Evolutionary conservation across 805 yeast species (phyloP), one percentile per base, ranked within the genome.

Genomic region (Metschnikowia drakensbergensis): DNA sequence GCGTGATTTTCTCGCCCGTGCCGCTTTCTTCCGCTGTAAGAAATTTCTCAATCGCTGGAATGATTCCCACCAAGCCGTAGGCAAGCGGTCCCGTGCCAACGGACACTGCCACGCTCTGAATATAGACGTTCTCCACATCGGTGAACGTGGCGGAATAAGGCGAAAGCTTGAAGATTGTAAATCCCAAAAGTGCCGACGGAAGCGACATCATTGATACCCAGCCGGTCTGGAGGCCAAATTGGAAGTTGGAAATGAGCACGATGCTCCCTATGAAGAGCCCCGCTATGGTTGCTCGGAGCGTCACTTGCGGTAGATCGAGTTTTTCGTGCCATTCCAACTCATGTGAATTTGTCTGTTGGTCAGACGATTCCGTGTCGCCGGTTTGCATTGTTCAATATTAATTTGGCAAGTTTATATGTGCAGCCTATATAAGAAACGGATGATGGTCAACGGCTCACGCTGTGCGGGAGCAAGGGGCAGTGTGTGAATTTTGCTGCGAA

Each of bases 181-280:
- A 91, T 0, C 96, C 97, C 26, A 92, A 67, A 45, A 92, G 67
- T 0, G 98, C 97, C 4, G 96, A 85, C 0, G 99, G 98, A 47
- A 92, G 72, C 23, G 96, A 87, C 99, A 92, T 94, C 99, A 92
- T 92, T 8, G 97, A 89, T 5, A 94, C 97, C 99, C 99, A 92
- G 1, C 99, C 99, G 0, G 97, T 92, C 63, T 92, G 99, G 22
- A 92, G 72, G 1, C 98, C 99, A 64, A 92, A 92, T 63, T 92
- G 98, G 69, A 94, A 94, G 66, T 92, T 92, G 3, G 97, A 88
- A 13, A 90, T 72, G 26, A 94, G 72, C 30, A 94, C 91, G 27
- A 92, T 68, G 0, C 97, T 80, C 0, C 99, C 99, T n/a, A 92
- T 89, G 1, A 71, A 57, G 26, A 92, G 69, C 0, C 98, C 98